Percentiles rank a stretch among this genome's conserved stretches.
These are phyloP conservation scores for Huntiella abstrusa DNA, from an alignment of 2,329 filamentous ascomycete genomes.

Conservation along the genomic window DNA sequence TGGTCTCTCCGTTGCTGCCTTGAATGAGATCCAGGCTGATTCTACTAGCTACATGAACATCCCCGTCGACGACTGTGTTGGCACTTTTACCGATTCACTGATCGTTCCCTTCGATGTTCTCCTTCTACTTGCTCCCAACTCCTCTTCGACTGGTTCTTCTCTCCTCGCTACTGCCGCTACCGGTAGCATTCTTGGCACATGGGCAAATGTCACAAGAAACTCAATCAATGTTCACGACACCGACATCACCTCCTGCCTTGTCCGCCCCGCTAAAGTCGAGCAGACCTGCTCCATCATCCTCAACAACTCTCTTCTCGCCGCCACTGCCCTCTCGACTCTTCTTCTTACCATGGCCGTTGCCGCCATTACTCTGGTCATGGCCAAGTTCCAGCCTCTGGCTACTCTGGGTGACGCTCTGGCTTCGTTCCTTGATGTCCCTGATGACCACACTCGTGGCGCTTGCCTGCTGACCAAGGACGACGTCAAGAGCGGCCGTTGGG, in stretches of 20 bases:
- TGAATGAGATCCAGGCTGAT: conserved; percentile 19
- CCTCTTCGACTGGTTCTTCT: conserved; percentile 12
- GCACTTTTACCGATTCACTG: conserved; percentile 18
- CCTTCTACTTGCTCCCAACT: conserved; percentile 18
- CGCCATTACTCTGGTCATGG: conserved; percentile 22
- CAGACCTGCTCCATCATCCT: conserved; percentile 24
- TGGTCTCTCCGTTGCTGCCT: conserved; percentile 4
- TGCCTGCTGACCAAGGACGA: conserved; percentile 30
- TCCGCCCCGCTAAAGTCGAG: conserved; percentile 12
- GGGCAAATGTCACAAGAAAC: conserved; percentile 3
- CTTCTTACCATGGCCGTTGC: conserved; percentile 15
- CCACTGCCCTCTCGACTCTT: conserved; percentile 25
- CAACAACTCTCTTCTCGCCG: conserved; percentile 25
- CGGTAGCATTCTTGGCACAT: conserved; percentile 14
- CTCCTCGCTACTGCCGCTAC: conserved; percentile 19
- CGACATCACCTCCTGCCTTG: conserved; percentile 17
- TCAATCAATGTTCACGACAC: conserved; percentile 1
- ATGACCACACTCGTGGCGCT: conserved; percentile 23
- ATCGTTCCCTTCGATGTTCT: conserved; percentile 19
- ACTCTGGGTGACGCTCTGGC: conserved; percentile 32
- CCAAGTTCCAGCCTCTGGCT: conserved; percentile 24
- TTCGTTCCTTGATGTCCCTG: conserved; percentile 29
- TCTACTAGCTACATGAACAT: conserved; percentile 16
- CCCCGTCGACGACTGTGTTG: conserved; percentile 17
- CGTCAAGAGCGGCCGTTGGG: conserved; percentile 25